These are phyloP conservation scores for Fonsecaea erecta DNA, from an alignment of 2,329 filamentous ascomycete species.

Conservation along the genomic window DNA sequence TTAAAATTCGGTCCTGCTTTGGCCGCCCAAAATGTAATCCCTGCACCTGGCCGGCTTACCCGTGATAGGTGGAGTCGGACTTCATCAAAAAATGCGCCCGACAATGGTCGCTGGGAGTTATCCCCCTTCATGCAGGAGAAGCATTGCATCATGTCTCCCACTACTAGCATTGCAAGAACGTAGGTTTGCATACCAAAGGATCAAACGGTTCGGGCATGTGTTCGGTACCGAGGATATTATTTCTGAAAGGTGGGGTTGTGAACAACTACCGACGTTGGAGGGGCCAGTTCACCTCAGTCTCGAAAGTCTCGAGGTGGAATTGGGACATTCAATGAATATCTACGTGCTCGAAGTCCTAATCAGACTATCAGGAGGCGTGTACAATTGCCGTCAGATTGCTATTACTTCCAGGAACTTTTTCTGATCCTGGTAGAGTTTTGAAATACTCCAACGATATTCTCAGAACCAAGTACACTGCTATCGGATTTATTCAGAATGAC, in stretches of 20 bases:
- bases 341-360: background rate
- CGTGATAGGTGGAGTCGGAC: slow-evolving; percentile 74
- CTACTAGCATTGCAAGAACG: background rate
- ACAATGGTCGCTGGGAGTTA: too few relatives aligned
- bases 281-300: background rate
- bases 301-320: background rate
- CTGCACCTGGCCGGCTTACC: slow-evolving; percentile 65
- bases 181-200: background rate
- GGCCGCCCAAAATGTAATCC: slow-evolving; percentile 65
- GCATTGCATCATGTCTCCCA: too few relatives aligned
- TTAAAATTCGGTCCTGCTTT: slow-evolving; percentile 56
- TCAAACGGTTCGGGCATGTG: background rate
- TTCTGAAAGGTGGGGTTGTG: background rate
- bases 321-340: background rate
- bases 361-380: background rate
- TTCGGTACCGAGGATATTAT: background rate
- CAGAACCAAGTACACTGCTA: background rate
- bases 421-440: background rate
- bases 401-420: background rate
- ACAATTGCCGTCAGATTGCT: background rate
- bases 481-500: slow-evolving; percentile 14
- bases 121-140: too few relatives aligned
- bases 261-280: background rate
- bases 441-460: background rate
- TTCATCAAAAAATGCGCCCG: too few relatives aligned